Base-by-base conservation (phyloP, 208 protist species). In the Borovskyia barvae region DNA sequence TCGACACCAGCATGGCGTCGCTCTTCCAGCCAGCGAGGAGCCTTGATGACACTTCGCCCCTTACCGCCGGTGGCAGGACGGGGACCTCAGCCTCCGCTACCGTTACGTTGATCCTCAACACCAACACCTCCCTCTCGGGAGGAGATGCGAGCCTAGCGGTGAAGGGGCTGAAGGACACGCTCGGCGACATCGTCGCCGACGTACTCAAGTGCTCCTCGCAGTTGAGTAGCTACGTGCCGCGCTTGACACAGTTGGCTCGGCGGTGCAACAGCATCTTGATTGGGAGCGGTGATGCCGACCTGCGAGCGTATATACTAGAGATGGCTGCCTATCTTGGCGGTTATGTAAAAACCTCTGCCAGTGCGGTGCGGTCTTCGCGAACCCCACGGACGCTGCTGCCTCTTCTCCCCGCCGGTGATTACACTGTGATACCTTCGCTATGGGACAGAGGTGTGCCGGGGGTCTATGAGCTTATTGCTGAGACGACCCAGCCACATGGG, bases 381-480 rank as follows among this genome's bases (percentile, higher is more conserved):
- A 54, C 50, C 22, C 70, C 61, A 25, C 60, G 47, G 54, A 56
- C 39, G 60, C 61, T 66, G 41, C 72, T 82, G 22, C 70, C 79
- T 6, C 76, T 82, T 6, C 68, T 92, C 17, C 85, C 85, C 9
- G 76, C 78, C 6, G 85, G 85, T 26, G 74, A 88, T 20, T 92
- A 92, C 67, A 85, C 77, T 4, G 47, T 92, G 26, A 75, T 89
- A n/a, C 79, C 76, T 0, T 82, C 76, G 11, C 59, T 83, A 29
- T 88, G 79, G 78, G 58, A 79, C 14, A 84, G 79, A 37, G 87
- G 83, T 25, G 50, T 65, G 17, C 73, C 83, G 5, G 87, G 40
- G 20, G 42, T 2, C n/a, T 93, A 77, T 65, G 74, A 80, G 41
- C 53, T 93, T 9, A 76, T 55, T 22, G 71, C 86, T 5, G 86